These are phyloP conservation scores for Sclerotinia nivalis DNA, from an alignment of 2,329 filamentous ascomycete genomes.

Conservation along the genomic window DNA sequence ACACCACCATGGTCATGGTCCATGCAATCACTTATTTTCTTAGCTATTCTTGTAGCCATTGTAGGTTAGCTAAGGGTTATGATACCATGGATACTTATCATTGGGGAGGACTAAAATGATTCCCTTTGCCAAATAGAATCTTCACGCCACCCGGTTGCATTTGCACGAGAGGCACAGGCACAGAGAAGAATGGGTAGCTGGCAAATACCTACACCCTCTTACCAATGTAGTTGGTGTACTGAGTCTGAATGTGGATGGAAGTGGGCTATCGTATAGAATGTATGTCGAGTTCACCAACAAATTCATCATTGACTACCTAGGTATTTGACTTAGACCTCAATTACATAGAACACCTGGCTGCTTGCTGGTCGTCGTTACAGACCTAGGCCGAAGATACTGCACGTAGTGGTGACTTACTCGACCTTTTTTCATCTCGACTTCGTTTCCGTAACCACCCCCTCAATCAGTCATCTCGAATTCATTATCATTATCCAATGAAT, in stretches of 20 bases:
- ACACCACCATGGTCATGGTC: not conserved
- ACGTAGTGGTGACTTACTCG: not conserved
- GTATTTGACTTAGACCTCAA: not conserved
- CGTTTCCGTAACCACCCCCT: not conserved
- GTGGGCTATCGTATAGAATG: slow-evolving; percentile 8
- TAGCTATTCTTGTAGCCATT: not conserved
- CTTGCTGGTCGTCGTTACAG: not conserved
- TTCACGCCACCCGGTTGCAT: slow-evolving; percentile 14
- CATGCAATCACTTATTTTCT: not conserved
- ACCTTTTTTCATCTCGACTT: not conserved
- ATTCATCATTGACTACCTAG: not conserved
- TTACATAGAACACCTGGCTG: not conserved
- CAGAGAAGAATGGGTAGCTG: slow-evolving; percentile 12
- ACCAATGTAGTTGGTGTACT: not conserved
- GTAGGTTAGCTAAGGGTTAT: not conserved
- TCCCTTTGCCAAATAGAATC: slow-evolving; percentile 1
- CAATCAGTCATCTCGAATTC: not conserved
- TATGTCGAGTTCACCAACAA: not conserved
- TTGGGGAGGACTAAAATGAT: not conserved
- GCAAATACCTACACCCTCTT: not conserved
- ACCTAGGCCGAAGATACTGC: not conserved
- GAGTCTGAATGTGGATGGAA: not conserved
- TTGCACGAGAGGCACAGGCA: slow-evolving; percentile 17
- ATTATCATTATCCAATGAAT: slow-evolving; percentile 1
- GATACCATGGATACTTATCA: not conserved